These are phyloP conservation scores for Aspergillus hiratsukae DNA, from an alignment of 2,329 filamentous ascomycete species.

Conservation along the genomic window DNA sequence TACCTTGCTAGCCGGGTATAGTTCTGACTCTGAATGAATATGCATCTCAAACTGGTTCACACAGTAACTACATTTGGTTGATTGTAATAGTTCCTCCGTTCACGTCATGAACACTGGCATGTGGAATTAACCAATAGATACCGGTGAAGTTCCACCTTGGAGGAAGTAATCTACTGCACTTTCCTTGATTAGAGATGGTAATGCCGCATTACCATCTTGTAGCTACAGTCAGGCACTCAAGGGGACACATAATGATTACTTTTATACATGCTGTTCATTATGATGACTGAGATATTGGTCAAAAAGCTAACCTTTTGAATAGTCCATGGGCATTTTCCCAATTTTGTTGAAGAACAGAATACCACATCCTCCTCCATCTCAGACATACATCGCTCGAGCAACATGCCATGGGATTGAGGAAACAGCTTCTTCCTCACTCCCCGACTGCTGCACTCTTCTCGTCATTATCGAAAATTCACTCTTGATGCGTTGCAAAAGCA, in stretches of 20 bases:
- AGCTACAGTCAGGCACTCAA: not conserved
- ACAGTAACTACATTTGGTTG: not conserved
- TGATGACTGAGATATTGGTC: not conserved
- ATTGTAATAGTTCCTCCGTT: not conserved
- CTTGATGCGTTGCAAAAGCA: conserved; percentile 15
- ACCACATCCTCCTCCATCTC: not conserved
- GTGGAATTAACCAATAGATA: not conserved
- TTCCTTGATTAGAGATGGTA: not conserved
- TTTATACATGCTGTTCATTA: not conserved
- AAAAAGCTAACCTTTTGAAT: not conserved
- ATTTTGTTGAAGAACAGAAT: not conserved
- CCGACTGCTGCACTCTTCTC: not conserved
- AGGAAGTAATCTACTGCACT: not conserved
- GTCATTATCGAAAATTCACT: conserved; percentile 6
- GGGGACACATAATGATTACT: not conserved
- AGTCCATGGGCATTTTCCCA: not conserved
- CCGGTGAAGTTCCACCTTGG: not conserved
- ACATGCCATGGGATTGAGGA: not conserved
- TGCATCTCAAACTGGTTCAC: not conserved
- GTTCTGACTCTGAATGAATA: conserved; percentile 38
- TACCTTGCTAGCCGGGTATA: conserved; percentile 32
- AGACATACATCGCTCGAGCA: not conserved
- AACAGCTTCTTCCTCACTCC: not conserved
- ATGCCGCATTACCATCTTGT: not conserved
- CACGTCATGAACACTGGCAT: not conserved